Base-by-base conservation (phyloP, 2,329 filamentous ascomycete species). In the Mariannaea elegans region DNA sequence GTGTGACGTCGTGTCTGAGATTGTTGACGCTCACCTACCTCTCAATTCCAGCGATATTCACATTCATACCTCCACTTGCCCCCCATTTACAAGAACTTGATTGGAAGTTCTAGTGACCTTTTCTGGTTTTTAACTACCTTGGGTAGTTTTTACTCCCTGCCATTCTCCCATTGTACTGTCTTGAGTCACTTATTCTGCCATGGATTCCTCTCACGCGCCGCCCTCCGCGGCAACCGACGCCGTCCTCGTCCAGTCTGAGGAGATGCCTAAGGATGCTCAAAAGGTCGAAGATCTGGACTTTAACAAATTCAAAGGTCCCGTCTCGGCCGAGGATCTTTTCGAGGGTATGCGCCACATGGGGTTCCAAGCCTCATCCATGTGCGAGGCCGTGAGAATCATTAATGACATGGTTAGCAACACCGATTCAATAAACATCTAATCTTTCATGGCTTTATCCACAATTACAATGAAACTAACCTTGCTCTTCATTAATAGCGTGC, bases 271-370 rank as follows among this genome's bases (percentile, higher is more conserved):
- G 54, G 90, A 85, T 45, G 87, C 92, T n/a, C 87, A 89, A 66
- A 86, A 92, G 73, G 94, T 99, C 32, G 87, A 91, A 73, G 95
- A 97, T 70, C 86, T 98, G 62, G 94, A 99, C 74, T 99, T 98
- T 79, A 90, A 97, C 80, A 84, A 90, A 51, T 87, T 93, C 77
- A 88, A 87, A 59, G 84, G 87, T 8, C 86, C 90, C 63, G 90
- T 97, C 72, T 96, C 93, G 0, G 94, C 92, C 51, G 90, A 93
- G 31, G 92, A 97, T 74, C 83, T 99, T 65, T 85, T 95, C 21
- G 82, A 88, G 55, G 89, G 90, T 61, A 95, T 98, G 89, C 85
- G 85, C 54, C 84, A 88, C 76, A 97, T 97, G 90, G 95, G 94
- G 82, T 87, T 87, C 66, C 84, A 86, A 65, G 84, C 84, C 13